Conservation (phyloP, 2,329 filamentous ascomycete species). For the Leptographium lundbergii region DNA sequence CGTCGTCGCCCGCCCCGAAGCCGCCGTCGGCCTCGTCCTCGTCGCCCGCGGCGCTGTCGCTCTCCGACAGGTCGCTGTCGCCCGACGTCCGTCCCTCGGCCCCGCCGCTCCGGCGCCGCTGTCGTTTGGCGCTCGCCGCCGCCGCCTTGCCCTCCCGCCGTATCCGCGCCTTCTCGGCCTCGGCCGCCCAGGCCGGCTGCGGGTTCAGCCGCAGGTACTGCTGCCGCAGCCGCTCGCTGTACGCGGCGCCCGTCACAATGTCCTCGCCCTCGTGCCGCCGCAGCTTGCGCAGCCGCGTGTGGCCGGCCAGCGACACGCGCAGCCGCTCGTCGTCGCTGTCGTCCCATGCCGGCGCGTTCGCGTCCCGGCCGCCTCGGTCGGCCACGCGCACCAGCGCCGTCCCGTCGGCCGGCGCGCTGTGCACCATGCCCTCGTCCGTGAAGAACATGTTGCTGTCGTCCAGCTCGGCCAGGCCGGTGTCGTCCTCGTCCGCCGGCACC, state of each 20-base stretch:
- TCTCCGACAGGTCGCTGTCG: not conserved
- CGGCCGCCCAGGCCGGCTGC: conserved; percentile 45
- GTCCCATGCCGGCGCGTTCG: conserved; percentile 61
- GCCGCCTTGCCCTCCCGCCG: conserved; percentile 32
- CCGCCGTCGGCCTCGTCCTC: conserved; percentile 37
- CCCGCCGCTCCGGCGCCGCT: not conserved
- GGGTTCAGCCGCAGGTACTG: conserved; percentile 56
- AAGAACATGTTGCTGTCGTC: conserved; percentile 80
- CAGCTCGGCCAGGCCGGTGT: conserved; percentile 24
- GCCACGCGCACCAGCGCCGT: conserved; percentile 11
- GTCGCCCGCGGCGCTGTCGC: conserved; percentile 6
- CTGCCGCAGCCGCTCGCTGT: conserved; percentile 63
- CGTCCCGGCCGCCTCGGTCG: conserved; percentile 30
- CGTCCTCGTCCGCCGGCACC: conserved; percentile 10
- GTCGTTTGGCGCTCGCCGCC: conserved; percentile 20
- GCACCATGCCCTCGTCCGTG: conserved; percentile 41
- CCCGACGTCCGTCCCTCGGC: not conserved
- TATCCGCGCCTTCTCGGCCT: conserved; percentile 33
- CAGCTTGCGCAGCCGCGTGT: conserved; percentile 68
- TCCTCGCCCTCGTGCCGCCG: conserved; percentile 73
- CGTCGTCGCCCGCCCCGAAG: conserved; percentile 34
- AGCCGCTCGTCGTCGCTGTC: conserved; percentile 93
- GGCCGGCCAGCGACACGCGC: conserved; percentile 66
- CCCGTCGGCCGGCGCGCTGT: conserved; percentile 18
- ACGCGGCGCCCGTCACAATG: conserved; percentile 74